Evolutionary conservation across 164 flowering plant species (phyloP), one percentile per base, ranked within the genome.

Genomic region (Dillenia suffruticosa): DNA sequence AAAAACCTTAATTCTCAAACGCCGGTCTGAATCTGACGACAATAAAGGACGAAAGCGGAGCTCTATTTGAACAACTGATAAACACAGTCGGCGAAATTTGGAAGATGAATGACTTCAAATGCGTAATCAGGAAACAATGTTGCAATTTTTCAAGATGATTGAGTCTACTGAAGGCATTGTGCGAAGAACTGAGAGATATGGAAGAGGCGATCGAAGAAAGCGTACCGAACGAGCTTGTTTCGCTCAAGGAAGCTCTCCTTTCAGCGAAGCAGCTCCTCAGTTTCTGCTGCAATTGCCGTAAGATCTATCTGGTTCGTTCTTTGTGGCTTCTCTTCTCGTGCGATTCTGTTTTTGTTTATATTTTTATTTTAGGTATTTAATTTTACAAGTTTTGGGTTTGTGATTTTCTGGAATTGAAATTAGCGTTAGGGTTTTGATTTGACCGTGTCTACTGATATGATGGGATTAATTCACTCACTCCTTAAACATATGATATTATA

Each of bases 121-220:
- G 55, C 55, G 55, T 52, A 19, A 19, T 52, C 10, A 52, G 15
- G 55, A 52, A 52, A 19, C 26, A 52, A 8, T 15, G 55, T 52
- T 52, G 55, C 26, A 19, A 52, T 19, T 26, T 52, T 12, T 16
- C 15, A 9, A 9, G 55, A 1, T 9, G 55, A 15, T 12, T 19
- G 26, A 52, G 9, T 19, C 55, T 52, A 11, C 22, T 19, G 55
- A 10, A 0, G 24, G 26, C 55, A 4, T 52, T 19, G 55, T 52
- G 19, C 26, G 55, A 52, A 52, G 55, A 52, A n/a, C 22, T 52
- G 55, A 12, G 55, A 52, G 55, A 52, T 12, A 52, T 52, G 17
- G 16, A 8, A 19, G 55, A 52, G 11, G 22, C 26, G 22, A 16
- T 52, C 26, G 17, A 19, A 12, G 55, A 15, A 15, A n/a, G 15